Conservation (phyloP, 176 grass and related monocot genomes). For the barley (Hordeum vulgare) region MorexV3_pseudomolecules_assembly NC_058520.1:50084486-50084985, state of each 20-base stretch:
- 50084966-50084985: too few relatives aligned
- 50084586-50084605: slow-evolving; percentile 12
- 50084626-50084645: slow-evolving; percentile 2
- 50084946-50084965: too few relatives aligned
- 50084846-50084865: too few relatives aligned
- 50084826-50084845: too few relatives aligned
- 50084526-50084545: slow-evolving; percentile 47
- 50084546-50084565: slow-evolving; percentile 24
- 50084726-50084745: not conserved
- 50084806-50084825: too few relatives aligned
- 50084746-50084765: not conserved
- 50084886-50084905: too few relatives aligned
- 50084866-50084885: too few relatives aligned
- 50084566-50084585: slow-evolving; percentile 17
- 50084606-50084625: slow-evolving; percentile 19
- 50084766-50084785: not conserved
- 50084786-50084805: not conserved
- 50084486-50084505: slow-evolving; percentile 82
- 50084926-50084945: too few relatives aligned
- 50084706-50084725: not conserved
- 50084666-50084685: slow-evolving; percentile 24
- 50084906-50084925: too few relatives aligned
- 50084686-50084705: not conserved
- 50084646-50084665: not conserved
- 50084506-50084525: slow-evolving; percentile 91